Base-by-base conservation (phyloP, 805 yeast species). In the Metschnikowia similis region DNA sequence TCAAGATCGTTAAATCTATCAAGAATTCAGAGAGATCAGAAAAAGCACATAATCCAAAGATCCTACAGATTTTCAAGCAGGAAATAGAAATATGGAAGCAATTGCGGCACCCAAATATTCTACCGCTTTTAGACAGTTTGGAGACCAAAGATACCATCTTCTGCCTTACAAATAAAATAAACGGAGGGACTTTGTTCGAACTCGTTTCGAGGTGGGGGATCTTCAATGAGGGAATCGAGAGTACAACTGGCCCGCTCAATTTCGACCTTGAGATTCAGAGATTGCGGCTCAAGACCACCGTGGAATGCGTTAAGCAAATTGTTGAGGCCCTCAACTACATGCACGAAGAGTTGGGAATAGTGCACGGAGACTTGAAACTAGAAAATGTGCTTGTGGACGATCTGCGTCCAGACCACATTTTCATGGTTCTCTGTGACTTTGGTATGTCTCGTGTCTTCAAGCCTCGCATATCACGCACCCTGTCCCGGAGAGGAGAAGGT, bases 161-260 rank as follows among this genome's bases (percentile, higher is more conserved):
- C 65, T 84, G 96, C 58, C 71, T 90, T 36, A 87, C 89, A 46
- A 77, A 82, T 34, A 71, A 81, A 49, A 79, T 85, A 11, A 72
- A 76, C 51, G 89, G 89, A 32, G 97, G 97, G 0, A 86, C 96
- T 0, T 67, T 91, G 32, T 90, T 84, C 63, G 96, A 89, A 56
- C 62, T 84, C 37, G 92, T 87, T 10, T 71, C 77, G 39, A 67
- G 75, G 28, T 85, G 94, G 89, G 88, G 88, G 27, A 65, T 70
- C 27, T 71, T 66, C 43, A 62, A 67, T 35, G 55, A 53, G 17
- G 69, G 68, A 2, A 53, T 66, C 10, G 53, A 50, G 37, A 58
- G 55, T 44, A 61, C 66, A 6, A 46, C 61, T 13, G 71, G 70
- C 6, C 64, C 70, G 27, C 35, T 66, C 6, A 60, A 51, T 14